Evolutionary conservation across 2,329 filamentous ascomycete genomes (phyloP).

Genomic region (Exophiala sp.): DNA sequence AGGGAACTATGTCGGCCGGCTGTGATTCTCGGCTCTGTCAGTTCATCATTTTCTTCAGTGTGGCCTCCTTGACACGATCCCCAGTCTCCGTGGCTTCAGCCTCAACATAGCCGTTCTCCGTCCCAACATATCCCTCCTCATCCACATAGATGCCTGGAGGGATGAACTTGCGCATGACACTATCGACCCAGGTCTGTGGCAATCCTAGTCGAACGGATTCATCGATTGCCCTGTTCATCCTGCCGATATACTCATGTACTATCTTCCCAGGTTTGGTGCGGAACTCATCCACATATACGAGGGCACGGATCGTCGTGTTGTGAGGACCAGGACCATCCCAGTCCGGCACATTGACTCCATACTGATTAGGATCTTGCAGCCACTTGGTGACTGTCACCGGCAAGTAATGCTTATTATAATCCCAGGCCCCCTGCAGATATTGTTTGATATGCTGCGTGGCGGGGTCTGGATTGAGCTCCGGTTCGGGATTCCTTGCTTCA

Average conservation of each 20-base stretch:
- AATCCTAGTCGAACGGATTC: constrained; percentile 36
- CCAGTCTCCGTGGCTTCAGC: constrained; percentile 11
- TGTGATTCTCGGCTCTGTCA: too few species aligned
- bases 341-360: constrained; percentile 16
- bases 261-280: constrained; percentile 33
- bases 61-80: constrained; percentile 12
- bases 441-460: constrained; percentile 18
- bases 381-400: constrained; percentile 25
- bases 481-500: constrained; percentile 18
- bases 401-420: constrained; percentile 30
- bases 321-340: neutral
- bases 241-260: constrained; percentile 37
- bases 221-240: constrained; percentile 41
- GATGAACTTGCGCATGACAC: constrained; percentile 38
- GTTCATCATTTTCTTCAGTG: constrained; percentile 1
- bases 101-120: constrained; percentile 25
- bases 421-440: constrained; percentile 25
- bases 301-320: constrained; percentile 26
- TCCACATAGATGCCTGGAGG: constrained; percentile 27
- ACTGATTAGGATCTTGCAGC: constrained; percentile 20
- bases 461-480: constrained; percentile 19
- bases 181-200: constrained; percentile 32
- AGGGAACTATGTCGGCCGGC: too few species aligned
- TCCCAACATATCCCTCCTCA: constrained; percentile 24
- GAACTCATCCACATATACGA: constrained; percentile 42